phyloP scores from a whole-genome alignment of 495 filamentous ascomycete genomes.

The Lasiosphaeria miniovina region DNA sequence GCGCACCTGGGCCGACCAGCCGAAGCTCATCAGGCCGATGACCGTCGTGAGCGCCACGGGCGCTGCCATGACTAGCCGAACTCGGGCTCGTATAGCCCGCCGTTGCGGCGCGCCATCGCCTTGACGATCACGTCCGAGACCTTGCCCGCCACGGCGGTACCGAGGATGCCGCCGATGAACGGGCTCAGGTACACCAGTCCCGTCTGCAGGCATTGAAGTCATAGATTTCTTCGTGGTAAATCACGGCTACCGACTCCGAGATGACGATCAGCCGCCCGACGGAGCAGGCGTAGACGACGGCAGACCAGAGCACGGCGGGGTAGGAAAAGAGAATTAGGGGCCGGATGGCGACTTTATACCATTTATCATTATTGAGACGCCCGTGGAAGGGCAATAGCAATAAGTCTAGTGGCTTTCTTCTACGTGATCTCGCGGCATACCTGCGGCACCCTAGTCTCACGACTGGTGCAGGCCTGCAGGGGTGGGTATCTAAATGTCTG shows the following conservation, averaged over 20 bases:
- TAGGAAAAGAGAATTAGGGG: slow-evolving; percentile 87
- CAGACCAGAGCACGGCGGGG: slow-evolving; percentile 86
- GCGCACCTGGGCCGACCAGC: slow-evolving; percentile 76
- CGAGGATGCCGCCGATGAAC: slow-evolving; percentile 84
- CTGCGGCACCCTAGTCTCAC: no score
- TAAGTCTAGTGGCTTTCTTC: no score
- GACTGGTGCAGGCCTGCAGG: no score
- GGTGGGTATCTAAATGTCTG: no score
- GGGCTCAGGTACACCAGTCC: slow-evolving; percentile 89
- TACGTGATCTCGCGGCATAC: no score
- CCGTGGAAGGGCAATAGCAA: no score
- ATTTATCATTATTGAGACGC: slow-evolving; percentile 71
- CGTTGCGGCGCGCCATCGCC: slow-evolving; percentile 78
- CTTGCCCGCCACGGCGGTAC: slow-evolving; percentile 86
- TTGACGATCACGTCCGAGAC: slow-evolving; percentile 81
- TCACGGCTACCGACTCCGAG: slow-evolving; percentile 77
- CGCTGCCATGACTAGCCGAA: slow-evolving; percentile 88
- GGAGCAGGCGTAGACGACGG: slow-evolving; percentile 80
- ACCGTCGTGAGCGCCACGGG: slow-evolving; percentile 77
- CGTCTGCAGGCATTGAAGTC: slow-evolving; percentile 76
- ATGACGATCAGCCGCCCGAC: slow-evolving; percentile 93
- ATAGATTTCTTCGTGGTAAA: slow-evolving; percentile 70
- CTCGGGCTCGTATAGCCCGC: slow-evolving; percentile 92
- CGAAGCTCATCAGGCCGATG: slow-evolving; percentile 89
- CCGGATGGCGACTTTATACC: slow-evolving; percentile 69